Evolutionary conservation across 352 stramenopile species (phyloP).

Genomic region (Phytophthora fragariaefolia): DNA sequence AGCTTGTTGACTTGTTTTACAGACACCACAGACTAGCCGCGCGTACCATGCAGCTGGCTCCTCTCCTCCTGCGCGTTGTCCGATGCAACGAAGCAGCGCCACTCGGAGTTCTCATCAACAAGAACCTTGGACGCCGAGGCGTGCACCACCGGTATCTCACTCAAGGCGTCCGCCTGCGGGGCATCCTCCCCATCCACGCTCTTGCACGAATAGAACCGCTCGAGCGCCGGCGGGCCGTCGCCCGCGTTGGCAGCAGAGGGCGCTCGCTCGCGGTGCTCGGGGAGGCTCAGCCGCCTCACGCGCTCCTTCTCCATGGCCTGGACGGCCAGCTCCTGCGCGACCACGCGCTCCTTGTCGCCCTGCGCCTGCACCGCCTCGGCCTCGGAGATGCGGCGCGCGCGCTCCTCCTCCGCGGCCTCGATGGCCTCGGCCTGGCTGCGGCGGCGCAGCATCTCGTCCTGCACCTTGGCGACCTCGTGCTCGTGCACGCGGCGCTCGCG

Average conservation of each 20-base stretch:
- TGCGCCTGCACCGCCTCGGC: constrained; percentile 24
- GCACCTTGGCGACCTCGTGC: constrained; percentile 65
- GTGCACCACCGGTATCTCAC: constrained; percentile 70
- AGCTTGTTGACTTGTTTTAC: background rate
- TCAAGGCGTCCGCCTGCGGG: constrained; percentile 35
- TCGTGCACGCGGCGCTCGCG: constrained; percentile 68
- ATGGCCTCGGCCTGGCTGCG: constrained; percentile 48
- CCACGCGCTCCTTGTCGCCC: constrained; percentile 37
- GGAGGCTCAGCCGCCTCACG: constrained; percentile 55
- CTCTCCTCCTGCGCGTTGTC: constrained; percentile 68
- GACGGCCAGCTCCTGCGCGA: constrained; percentile 42
- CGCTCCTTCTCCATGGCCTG: constrained; percentile 68
- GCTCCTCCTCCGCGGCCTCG: constrained; percentile 54
- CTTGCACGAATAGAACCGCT: constrained; percentile 39
- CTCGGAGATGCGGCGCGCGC: constrained; percentile 55
- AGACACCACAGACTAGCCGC: background rate
- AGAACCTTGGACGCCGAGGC: constrained; percentile 60
- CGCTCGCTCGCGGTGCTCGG: constrained; percentile 51
- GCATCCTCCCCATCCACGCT: constrained; percentile 23
- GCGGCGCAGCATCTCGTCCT: constrained; percentile 66
- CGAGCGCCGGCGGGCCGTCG: constrained; percentile 18
- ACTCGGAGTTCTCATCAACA: constrained; percentile 66
- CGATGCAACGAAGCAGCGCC: constrained; percentile 72
- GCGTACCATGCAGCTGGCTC: constrained; percentile 57
- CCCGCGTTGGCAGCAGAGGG: background rate